A percentile compares a stretch with the other conserved stretches of the same genome.
These are phyloP conservation scores for Monosporascus sp. DNA, from an alignment of 2,329 filamentous ascomycete genomes.

Conservation along the genomic window DNA sequence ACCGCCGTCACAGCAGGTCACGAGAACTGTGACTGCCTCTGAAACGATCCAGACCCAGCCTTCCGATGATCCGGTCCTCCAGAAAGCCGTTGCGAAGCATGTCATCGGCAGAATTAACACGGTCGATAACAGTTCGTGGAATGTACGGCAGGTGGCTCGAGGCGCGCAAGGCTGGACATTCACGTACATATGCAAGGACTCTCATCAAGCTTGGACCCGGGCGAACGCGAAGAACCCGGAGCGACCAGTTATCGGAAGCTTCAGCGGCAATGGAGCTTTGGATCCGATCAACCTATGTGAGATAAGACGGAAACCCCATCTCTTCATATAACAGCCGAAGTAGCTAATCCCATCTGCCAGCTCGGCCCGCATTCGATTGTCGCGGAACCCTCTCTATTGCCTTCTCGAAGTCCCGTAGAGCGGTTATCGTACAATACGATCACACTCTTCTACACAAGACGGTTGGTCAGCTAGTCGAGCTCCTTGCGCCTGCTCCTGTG, in stretches of 20 bases:
- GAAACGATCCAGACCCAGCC: constrained; percentile 46
- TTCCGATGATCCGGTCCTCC: constrained; percentile 40
- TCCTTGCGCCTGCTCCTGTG: constrained; percentile 36
- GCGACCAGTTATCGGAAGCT: constrained; percentile 42
- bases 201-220: constrained; percentile 45
- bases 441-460: constrained; percentile 54
- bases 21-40: constrained; percentile 36
- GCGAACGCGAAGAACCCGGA: constrained; percentile 37
- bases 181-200: constrained; percentile 49
- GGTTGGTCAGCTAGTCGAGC: constrained; percentile 43
- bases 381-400: constrained; percentile 44
- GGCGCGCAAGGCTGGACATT: constrained; percentile 47
- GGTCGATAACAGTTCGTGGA: constrained; percentile 46
- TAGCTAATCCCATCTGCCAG: constrained; percentile 27
- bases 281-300: constrained; percentile 42
- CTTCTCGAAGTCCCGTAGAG: constrained; percentile 42
- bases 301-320: constrained; percentile 9
- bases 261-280: constrained; percentile 39
- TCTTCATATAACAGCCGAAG: not conserved
- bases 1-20: constrained; percentile 19
- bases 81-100: constrained; percentile 44
- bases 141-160: constrained; percentile 37
- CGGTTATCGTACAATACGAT: constrained; percentile 48
- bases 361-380: constrained; percentile 55
- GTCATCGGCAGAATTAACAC: constrained; percentile 39